Conservation (phyloP, 495 filamentous ascomycete genomes). For the Chlorociboria aeruginascens region DNA sequence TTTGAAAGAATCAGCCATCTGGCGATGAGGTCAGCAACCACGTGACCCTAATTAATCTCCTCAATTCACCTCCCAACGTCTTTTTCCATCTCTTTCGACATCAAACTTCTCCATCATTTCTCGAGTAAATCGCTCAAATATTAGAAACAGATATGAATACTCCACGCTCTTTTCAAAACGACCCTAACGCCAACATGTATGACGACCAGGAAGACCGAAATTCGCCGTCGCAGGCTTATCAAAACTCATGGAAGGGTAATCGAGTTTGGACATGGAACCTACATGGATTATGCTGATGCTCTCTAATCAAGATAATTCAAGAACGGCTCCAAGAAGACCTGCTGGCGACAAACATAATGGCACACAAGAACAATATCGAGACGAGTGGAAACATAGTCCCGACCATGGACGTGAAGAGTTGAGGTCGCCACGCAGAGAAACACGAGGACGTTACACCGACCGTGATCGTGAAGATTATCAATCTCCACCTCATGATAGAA, state of each 20-base stretch:
- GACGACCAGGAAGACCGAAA: conserved; percentile 14
- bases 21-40: too few relatives aligned
- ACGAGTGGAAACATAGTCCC: not conserved
- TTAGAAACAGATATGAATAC: too few relatives aligned
- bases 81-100: not conserved
- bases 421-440: conserved; percentile 20
- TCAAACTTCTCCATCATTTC: too few relatives aligned
- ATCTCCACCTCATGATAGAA: conserved; percentile 32
- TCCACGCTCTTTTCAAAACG: too few relatives aligned
- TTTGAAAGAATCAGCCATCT: too few relatives aligned
- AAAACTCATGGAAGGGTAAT: conserved; percentile 21
- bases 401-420: conserved; percentile 15
- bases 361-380: conserved; percentile 19
- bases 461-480: conserved; percentile 44
- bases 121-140: too few relatives aligned
- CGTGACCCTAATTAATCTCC: too few relatives aligned
- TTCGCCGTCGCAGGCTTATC: conserved; percentile 7
- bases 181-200: conserved; percentile 13
- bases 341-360: conserved; percentile 27
- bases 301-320: conserved; percentile 27
- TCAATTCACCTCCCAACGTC: too few relatives aligned
- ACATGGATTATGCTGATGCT: conserved; percentile 19
- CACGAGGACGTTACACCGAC: conserved; percentile 34
- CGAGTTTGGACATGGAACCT: conserved; percentile 14
- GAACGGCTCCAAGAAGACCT: conserved; percentile 30